Percentiles rank a stretch among this genome's conserved stretches.
phyloP scores from a whole-genome alignment of 225 moss, liverwort and hornwort genomes.

The Sphagnum contortum region DNA sequence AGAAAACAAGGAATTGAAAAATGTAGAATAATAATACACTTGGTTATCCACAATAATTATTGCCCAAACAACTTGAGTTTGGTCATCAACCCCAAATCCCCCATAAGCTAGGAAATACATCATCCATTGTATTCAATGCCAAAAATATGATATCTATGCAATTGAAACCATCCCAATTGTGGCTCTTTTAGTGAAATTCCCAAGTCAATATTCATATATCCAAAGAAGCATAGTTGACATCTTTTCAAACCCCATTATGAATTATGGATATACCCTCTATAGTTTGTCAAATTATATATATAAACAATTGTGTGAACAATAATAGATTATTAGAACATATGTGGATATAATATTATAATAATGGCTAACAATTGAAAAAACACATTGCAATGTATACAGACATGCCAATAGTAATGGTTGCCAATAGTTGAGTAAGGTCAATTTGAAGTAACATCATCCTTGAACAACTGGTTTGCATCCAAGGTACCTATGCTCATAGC shows the following conservation, averaged over 20 bases:
- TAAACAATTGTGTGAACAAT: too few species aligned
- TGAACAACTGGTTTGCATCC: conserved; percentile 95
- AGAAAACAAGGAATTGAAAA: too few species aligned
- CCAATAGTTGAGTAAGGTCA: conserved; percentile 47
- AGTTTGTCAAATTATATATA: too few species aligned
- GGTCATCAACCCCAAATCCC: conserved; percentile 32
- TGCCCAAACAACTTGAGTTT: conserved; percentile 63
- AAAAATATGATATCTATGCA: conserved; percentile 48
- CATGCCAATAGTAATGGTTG: conserved; percentile 47
- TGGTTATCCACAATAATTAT: conserved; percentile 28
- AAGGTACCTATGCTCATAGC: conserved; percentile 58
- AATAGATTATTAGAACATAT: too few species aligned
- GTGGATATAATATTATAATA: too few species aligned
- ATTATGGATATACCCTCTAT: too few species aligned
- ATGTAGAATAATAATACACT: too few species aligned
- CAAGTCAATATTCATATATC: too few species aligned
- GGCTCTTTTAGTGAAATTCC: neutral
- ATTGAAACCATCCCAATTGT: conserved; percentile 43
- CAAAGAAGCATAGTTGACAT: too few species aligned
- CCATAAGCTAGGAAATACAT: conserved; percentile 43
- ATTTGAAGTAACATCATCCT: conserved; percentile 51
- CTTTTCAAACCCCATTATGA: too few species aligned
- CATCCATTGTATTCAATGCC: conserved; percentile 40
- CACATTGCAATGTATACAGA: conserved; percentile 19
- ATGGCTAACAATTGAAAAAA: too few species aligned